A percentile compares a stretch with the other conserved stretches of the same genome.
phyloP scores from a whole-genome alignment of 441 rosid species.

The Bruguiera hainesii region DNA sequence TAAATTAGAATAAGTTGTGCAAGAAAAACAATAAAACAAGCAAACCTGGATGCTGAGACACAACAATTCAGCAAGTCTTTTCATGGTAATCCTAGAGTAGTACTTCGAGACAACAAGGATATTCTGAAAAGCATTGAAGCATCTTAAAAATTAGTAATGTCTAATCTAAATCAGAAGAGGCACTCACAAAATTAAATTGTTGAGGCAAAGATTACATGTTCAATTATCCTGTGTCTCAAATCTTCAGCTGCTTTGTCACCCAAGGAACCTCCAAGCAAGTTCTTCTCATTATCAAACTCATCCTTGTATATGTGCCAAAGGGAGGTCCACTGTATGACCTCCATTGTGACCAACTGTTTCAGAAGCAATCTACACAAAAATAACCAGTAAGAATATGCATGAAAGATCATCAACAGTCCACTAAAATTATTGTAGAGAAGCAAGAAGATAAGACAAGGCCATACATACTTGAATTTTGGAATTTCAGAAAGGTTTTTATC shows the following conservation, averaged over 20 bases:
- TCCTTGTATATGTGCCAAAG: conserved; percentile 81
- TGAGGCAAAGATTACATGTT: conserved; percentile 53
- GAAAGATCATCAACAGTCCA: not conserved
- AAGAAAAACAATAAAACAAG: not conserved
- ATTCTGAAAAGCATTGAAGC: conserved; percentile 54
- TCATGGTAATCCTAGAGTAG: conserved; percentile 78
- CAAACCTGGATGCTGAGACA: conserved; percentile 78
- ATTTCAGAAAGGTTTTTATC: conserved; percentile 82
- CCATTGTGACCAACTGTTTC: conserved; percentile 95
- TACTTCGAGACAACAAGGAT: conserved; percentile 95
- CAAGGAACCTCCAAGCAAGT: conserved; percentile 86
- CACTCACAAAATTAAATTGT: conserved; percentile 1
- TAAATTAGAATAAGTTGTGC: not conserved
- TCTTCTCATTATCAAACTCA: conserved; percentile 86
- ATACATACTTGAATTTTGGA: conserved; percentile 71
- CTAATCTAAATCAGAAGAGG: not conserved
- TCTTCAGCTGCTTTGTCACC: conserved; percentile 95
- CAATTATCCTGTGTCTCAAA: conserved; percentile 84
- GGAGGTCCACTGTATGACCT: conserved; percentile 93
- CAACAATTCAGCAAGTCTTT: conserved; percentile 87
- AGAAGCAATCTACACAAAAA: conserved; percentile 57
- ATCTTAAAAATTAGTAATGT: conserved; percentile 1
- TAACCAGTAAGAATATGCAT: not conserved
- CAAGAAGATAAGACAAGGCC: conserved; percentile 7
- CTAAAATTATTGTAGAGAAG: not conserved